A percentile compares a stretch with the other conserved stretches of the same genome.
phyloP scores from a whole-genome alignment of 129 eudicot genomes.

The Rutidosis leptorrhynchoides region DNA sequence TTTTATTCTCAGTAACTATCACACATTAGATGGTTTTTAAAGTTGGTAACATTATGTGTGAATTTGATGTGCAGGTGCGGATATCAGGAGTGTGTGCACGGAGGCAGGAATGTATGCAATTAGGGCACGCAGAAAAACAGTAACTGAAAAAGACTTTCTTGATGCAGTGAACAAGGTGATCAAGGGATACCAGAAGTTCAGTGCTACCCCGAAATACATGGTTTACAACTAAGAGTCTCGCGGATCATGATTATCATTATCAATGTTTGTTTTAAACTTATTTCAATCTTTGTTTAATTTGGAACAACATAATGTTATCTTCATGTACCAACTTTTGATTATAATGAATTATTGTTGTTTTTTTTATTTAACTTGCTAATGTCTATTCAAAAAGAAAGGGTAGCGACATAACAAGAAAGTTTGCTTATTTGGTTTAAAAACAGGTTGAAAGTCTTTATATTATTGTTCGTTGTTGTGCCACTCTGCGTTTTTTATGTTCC shows the following conservation, averaged over 20 bases:
- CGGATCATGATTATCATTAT: neutral
- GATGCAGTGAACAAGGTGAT: slow-evolving; percentile 97
- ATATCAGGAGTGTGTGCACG: slow-evolving; percentile 90
- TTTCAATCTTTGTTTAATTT: neutral
- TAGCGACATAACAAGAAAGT: too few relatives aligned
- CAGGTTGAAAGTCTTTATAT: too few relatives aligned
- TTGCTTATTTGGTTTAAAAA: too few relatives aligned
- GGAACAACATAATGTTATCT: neutral
- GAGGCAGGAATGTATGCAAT: slow-evolving; percentile 98
- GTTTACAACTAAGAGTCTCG: slow-evolving; percentile 56
- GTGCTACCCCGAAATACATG: slow-evolving; percentile 97
- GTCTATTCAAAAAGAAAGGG: too few relatives aligned
- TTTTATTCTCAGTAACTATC: neutral
- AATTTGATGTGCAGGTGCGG: slow-evolving; percentile 61
- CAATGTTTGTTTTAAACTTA: neutral
- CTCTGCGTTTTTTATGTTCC: too few relatives aligned
- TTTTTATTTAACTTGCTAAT: too few relatives aligned
- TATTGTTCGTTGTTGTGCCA: too few relatives aligned
- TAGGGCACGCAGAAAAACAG: slow-evolving; percentile 86
- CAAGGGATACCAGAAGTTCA: slow-evolving; percentile 94
- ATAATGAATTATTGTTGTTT: too few relatives aligned
- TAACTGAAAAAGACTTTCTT: slow-evolving; percentile 86
- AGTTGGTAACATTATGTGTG: neutral
- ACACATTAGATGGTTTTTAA: neutral
- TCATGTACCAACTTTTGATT: neutral